phyloP scores from a whole-genome alignment of 345 rosid species.

The Xanthoceras sorbifolium region DNA sequence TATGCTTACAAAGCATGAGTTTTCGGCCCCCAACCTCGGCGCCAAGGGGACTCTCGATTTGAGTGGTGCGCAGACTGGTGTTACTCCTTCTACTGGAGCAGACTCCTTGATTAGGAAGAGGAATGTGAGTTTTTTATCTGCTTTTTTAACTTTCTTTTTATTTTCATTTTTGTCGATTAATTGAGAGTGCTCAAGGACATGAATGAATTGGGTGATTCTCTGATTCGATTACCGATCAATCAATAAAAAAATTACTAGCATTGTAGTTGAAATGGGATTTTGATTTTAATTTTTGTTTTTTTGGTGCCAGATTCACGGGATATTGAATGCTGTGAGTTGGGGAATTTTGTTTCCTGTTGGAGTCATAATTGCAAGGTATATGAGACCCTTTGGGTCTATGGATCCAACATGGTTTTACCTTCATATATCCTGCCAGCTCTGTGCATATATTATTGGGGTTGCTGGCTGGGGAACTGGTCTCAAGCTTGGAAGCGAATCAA shows the following conservation, averaged over 20 bases:
- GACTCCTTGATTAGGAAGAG: slow-evolving; percentile 46
- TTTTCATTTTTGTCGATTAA: too few relatives aligned
- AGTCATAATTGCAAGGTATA: slow-evolving; percentile 65
- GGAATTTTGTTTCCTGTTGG: slow-evolving; percentile 80
- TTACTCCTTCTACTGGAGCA: slow-evolving; percentile 24
- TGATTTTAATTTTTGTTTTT: not conserved
- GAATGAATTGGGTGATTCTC: not conserved
- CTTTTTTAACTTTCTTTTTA: too few relatives aligned
- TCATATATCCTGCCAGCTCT: slow-evolving; percentile 67
- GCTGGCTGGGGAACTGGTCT: slow-evolving; percentile 94
- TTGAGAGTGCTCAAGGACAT: too few relatives aligned
- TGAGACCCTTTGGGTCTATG: slow-evolving; percentile 65
- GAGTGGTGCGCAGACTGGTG: slow-evolving; percentile 24
- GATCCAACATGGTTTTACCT: slow-evolving; percentile 93
- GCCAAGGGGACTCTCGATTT: slow-evolving; percentile 43
- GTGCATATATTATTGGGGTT: slow-evolving; percentile 75
- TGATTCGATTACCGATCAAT: not conserved
- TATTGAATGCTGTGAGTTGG: slow-evolving; percentile 88
- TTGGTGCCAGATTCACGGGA: slow-evolving; percentile 69
- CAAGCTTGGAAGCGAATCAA: slow-evolving; percentile 75
- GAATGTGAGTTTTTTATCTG: slow-evolving; percentile 39
- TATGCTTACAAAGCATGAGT: slow-evolving; percentile 31
- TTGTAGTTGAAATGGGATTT: not conserved
- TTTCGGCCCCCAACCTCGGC: slow-evolving; percentile 31
- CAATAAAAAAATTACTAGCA: too few relatives aligned